A percentile compares a stretch with the other conserved stretches of the same genome.
Evolutionary conservation across 2,329 filamentous ascomycete species (phyloP).

Genomic region (Tolypocladium pustulatum): DNA sequence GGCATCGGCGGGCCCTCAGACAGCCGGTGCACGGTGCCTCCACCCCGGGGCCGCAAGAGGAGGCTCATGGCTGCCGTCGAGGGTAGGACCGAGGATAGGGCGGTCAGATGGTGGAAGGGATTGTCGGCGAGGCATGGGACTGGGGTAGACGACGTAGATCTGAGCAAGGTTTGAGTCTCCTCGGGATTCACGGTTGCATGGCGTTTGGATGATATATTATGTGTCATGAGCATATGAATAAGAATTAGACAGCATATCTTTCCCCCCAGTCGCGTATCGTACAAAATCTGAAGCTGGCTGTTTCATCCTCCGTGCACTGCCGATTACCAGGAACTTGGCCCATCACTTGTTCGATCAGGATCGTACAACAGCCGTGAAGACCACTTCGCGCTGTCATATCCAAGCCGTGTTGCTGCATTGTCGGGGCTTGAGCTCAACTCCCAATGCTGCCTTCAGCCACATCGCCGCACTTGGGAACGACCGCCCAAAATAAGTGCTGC

Average conservation of each 20-base stretch:
- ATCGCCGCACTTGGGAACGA: neutral
- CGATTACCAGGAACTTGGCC: neutral
- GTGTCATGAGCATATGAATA: neutral
- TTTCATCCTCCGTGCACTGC: neutral
- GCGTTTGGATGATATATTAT: neutral
- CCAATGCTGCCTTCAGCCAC: neutral
- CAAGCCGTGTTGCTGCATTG: neutral
- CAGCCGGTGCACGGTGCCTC: neutral
- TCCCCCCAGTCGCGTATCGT: neutral
- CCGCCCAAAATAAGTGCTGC: neutral
- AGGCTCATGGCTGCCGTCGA: conserved; percentile 5
- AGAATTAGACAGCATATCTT: neutral
- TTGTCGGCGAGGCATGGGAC: neutral
- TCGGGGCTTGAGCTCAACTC: neutral
- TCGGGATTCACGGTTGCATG: neutral
- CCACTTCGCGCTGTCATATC: neutral
- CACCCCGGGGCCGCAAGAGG: conserved; percentile 8
- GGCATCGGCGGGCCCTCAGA: neutral
- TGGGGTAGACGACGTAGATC: neutral
- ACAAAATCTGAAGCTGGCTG: neutral
- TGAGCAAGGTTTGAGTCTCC: conserved; percentile 1
- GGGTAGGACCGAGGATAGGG: neutral
- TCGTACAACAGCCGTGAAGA: neutral
- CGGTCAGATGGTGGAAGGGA: neutral
- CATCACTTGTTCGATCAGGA: neutral